phyloP scores from a whole-genome alignment of 116 monocot species.

The Posidonia oceanica region DNA sequence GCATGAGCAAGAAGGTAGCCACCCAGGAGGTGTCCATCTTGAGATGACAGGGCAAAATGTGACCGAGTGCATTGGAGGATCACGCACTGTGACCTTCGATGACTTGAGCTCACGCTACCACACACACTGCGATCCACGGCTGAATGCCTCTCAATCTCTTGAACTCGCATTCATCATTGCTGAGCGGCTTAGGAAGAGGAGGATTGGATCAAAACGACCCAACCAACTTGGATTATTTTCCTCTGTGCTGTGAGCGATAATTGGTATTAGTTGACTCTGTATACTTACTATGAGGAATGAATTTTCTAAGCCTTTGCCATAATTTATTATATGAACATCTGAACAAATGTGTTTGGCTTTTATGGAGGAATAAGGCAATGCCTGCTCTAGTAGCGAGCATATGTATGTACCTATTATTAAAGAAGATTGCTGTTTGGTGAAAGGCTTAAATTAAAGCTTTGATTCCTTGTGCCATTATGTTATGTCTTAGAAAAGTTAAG shows the following conservation, averaged over 20 bases:
- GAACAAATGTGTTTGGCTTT: not conserved
- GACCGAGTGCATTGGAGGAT: constrained; percentile 87
- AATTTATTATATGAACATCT: not conserved
- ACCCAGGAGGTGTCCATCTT: constrained; percentile 76
- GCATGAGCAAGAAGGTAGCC: constrained; percentile 87
- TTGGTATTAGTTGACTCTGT: not conserved
- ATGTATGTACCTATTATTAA: not conserved
- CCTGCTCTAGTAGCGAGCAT: not conserved
- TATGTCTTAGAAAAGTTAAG: no score
- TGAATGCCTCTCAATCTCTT: constrained; percentile 79
- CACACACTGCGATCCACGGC: constrained; percentile 82
- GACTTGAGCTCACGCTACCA: constrained; percentile 81
- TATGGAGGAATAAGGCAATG: not conserved
- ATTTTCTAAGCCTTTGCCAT: not conserved
- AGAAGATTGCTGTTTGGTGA: not conserved
- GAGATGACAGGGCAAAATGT: constrained; percentile 97
- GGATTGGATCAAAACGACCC: constrained; percentile 21
- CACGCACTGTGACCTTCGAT: constrained; percentile 60
- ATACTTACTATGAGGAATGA: not conserved
- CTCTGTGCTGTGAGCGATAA: not conserved
- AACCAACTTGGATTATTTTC: constrained; percentile 3
- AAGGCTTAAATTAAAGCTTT: not conserved
- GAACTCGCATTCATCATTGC: constrained; percentile 88
- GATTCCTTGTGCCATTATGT: no score
- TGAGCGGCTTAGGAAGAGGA: constrained; percentile 74